Base-by-base conservation (phyloP, 805 yeast genomes). In the Cyberlindnera euphorbiiphila region DNA sequence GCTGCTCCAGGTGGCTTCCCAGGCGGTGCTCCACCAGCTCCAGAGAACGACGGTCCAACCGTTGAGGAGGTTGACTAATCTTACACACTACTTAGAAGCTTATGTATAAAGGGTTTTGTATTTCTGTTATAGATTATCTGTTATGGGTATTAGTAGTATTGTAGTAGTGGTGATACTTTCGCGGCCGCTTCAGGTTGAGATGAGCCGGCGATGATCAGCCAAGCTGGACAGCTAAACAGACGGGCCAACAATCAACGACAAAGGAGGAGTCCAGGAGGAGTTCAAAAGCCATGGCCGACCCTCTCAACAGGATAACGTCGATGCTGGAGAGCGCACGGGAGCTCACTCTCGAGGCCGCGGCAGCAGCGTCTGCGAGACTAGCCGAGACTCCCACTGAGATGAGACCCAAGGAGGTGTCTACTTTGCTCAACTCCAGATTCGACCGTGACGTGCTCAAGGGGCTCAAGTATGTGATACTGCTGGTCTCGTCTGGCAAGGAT, bases 251-350 rank as follows among this genome's bases (percentile, higher is more conserved):
- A n/a, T n/a, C n/a, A n/a, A n/a, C n/a, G n/a, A n/a, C n/a, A n/a
- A n/a, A n/a, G n/a, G n/a, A n/a, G n/a, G n/a, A n/a, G n/a, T n/a
- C n/a, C n/a, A n/a, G n/a, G n/a, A n/a, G n/a, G n/a, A n/a, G n/a
- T n/a, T n/a, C n/a, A n/a, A n/a, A n/a, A n/a, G n/a, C 36, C 25
- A 75, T 74, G 81, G 69, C 73, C 4, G 80, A 73, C 39, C 74
- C 86, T 4, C 63, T 82, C 28, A 65, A 78, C 9, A 72, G 74
- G 42, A 65, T 85, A 50, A 71, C 88, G 16, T 76, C 85, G 12
- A 77, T 85, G 61, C 66, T 87, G 37, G 94, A 85, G 61, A 76
- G 87, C 18, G 95, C 95, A 1, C 73, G 78, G 46, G 88, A 80
- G 46, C 60, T 85, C 49, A 83, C 95, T 4, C 67, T 84, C 34